Evolutionary conservation across 2,329 filamentous ascomycete species (phyloP).

Genomic region (Colletotrichum sublineola): DNA sequence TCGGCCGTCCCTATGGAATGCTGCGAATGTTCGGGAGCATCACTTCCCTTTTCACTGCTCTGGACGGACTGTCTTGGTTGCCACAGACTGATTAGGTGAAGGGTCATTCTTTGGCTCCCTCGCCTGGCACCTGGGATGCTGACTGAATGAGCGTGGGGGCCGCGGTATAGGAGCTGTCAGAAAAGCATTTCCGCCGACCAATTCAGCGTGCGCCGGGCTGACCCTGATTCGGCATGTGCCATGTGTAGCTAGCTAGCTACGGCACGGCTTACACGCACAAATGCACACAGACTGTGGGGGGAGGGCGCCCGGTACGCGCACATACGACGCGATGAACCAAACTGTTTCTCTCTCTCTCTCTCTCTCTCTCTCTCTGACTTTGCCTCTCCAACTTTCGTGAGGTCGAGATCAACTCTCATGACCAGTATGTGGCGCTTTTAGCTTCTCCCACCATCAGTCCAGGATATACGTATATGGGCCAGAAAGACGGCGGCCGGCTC

Average conservation of each 20-base stretch:
- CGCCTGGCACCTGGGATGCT: constrained; percentile 14
- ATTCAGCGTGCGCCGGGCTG: constrained; percentile 13
- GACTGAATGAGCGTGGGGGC: constrained; percentile 27
- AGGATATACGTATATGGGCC: neutral
- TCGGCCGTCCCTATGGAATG: constrained; percentile 9
- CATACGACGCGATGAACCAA: neutral
- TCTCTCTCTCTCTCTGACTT: neutral
- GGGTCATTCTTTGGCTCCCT: neutral
- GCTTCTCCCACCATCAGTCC: neutral
- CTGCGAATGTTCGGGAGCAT: neutral
- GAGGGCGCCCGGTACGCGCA: neutral
- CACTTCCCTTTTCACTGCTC: neutral
- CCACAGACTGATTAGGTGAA: constrained; percentile 14
- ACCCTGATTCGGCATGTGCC: constrained; percentile 29
- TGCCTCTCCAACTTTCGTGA: neutral
- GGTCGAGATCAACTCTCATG: neutral
- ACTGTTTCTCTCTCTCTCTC: neutral
- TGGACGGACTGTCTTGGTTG: constrained; percentile 14
- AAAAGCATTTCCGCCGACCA: constrained; percentile 32
- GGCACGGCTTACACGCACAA: constrained; percentile 9
- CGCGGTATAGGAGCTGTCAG: constrained; percentile 19
- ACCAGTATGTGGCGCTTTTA: neutral
- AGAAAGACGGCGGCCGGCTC: constrained; percentile 3
- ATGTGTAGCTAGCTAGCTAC: neutral
- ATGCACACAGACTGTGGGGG: neutral